phyloP scores from a whole-genome alignment of 441 rosid species.

The Arabidopsis hybrid region DNA sequence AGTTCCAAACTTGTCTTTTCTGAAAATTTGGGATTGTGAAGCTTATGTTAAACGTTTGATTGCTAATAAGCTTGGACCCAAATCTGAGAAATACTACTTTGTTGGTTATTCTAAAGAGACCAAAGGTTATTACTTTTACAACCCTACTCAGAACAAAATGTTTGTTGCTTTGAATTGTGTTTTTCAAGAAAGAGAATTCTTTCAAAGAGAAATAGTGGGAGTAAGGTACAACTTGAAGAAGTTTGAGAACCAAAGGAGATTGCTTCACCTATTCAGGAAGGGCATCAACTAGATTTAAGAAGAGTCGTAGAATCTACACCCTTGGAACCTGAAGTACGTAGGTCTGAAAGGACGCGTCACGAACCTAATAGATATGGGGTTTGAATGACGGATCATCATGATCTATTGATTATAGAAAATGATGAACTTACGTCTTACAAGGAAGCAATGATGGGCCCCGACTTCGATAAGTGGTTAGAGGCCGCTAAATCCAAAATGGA shows the following conservation, averaged over 20 bases:
- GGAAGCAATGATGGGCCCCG: neutral
- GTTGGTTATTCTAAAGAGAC: neutral
- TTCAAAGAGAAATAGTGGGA: neutral
- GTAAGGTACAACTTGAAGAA: neutral
- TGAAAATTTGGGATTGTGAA: neutral
- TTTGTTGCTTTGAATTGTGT: slow-evolving; percentile 8
- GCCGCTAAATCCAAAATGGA: neutral
- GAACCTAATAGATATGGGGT: slow-evolving; percentile 4
- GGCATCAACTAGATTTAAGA: neutral
- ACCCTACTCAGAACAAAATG: slow-evolving; percentile 7
- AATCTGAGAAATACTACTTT: neutral
- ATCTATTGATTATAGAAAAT: neutral
- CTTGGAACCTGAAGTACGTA: neutral
- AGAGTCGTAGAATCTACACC: neutral
- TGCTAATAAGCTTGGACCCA: neutral
- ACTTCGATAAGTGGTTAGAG: neutral
- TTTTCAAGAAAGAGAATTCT: neutral
- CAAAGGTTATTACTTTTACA: slow-evolving; percentile 6
- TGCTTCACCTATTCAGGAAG: neutral
- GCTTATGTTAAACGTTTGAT: neutral
- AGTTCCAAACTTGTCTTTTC: neutral
- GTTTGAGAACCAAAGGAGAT: neutral
- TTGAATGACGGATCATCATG: slow-evolving; percentile 1
- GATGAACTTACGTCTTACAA: neutral
- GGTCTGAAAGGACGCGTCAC: neutral